Conservation (phyloP, 768 basidiomycete genomes). For the Boletus eberwhitei region DNA sequence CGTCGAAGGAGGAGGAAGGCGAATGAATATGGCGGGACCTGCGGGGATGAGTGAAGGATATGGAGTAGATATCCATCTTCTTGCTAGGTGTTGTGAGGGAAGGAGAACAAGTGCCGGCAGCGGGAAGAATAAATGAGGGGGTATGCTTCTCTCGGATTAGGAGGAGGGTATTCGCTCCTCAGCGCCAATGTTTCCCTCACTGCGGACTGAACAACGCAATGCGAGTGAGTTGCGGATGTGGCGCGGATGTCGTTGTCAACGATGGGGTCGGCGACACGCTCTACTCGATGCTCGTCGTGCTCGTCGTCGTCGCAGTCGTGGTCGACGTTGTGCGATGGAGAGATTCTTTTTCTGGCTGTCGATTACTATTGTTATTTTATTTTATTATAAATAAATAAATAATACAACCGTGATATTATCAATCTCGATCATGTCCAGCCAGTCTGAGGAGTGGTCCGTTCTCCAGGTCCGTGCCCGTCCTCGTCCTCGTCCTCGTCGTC, state of each 20-base stretch:
- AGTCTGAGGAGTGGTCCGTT: constrained; percentile 20
- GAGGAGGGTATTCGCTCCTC: constrained; percentile 27
- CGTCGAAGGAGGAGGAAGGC: constrained; percentile 62
- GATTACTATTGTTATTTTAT: constrained; percentile 3
- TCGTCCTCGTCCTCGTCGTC: not conserved
- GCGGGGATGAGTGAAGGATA: constrained; percentile 90
- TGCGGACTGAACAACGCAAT: not conserved
- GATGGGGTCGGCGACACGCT: constrained; percentile 18
- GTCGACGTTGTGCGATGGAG: constrained; percentile 16
- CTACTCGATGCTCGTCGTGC: constrained; percentile 16
- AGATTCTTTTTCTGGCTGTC: constrained; percentile 21
- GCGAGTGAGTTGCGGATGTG: not conserved
- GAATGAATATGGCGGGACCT: constrained; percentile 63
- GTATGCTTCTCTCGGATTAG: constrained; percentile 24
- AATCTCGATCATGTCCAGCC: constrained; percentile 1
- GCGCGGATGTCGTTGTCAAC: constrained; percentile 4
- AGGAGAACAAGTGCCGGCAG: constrained; percentile 1
- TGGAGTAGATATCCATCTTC: constrained; percentile 90
- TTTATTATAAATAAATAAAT: constrained; percentile 2
- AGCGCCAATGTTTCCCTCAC: constrained; percentile 9
- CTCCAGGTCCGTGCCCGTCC: constrained; percentile 21
- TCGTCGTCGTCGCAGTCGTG: constrained; percentile 16
- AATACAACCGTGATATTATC: constrained; percentile 2
- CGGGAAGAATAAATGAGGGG: constrained; percentile 10
- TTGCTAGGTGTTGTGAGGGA: not conserved